A percentile compares a stretch with the other conserved stretches of the same genome.
phyloP scores from a whole-genome alignment of 2,329 filamentous ascomycete species.

The Verticillium alfalfae region DNA sequence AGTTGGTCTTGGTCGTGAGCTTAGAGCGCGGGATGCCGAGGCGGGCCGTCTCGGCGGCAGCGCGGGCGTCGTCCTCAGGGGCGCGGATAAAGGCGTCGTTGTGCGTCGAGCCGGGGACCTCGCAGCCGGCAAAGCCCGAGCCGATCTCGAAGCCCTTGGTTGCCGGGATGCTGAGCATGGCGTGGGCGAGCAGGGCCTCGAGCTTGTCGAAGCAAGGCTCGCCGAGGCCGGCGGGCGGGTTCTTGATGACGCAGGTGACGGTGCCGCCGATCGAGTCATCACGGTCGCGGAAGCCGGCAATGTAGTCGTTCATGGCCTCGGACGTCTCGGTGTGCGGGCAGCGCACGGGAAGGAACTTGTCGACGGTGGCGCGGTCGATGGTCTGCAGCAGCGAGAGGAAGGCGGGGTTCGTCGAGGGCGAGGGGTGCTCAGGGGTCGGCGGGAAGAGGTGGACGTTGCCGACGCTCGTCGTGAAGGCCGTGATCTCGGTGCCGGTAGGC shows the following conservation, averaged over 20 bases:
- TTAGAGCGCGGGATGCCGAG: conserved; percentile 48
- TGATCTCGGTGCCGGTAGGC: conserved; percentile 82
- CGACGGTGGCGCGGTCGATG: conserved; percentile 71
- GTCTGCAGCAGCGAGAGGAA: conserved; percentile 70
- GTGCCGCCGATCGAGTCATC: conserved; percentile 91
- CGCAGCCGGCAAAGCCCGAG: conserved; percentile 82
- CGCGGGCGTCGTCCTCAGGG: conserved; percentile 29
- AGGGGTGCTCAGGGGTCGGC: conserved; percentile 61
- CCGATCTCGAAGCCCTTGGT: conserved; percentile 96
- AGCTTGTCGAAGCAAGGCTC: conserved; percentile 96
- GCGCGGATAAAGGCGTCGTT: conserved; percentile 79
- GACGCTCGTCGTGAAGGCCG: conserved; percentile 83
- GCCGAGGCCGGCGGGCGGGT: conserved; percentile 77
- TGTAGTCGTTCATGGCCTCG: conserved; percentile 70
- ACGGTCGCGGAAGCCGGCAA: conserved; percentile 71
- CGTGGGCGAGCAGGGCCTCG: conserved; percentile 84
- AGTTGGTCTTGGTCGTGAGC: conserved; percentile 86
- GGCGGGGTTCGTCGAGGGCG: conserved; percentile 66
- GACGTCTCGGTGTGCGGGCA: conserved; percentile 67
- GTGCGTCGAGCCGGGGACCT: conserved; percentile 82
- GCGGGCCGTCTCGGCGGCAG: conserved; percentile 30
- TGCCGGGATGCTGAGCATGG: conserved; percentile 91
- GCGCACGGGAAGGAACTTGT: conserved; percentile 78
- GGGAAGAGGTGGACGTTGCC: conserved; percentile 75
- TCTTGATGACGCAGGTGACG: conserved; percentile 88